These are phyloP conservation scores for Firmiana major DNA, from an alignment of 345 rosid genomes.

Conservation along the genomic window DNA sequence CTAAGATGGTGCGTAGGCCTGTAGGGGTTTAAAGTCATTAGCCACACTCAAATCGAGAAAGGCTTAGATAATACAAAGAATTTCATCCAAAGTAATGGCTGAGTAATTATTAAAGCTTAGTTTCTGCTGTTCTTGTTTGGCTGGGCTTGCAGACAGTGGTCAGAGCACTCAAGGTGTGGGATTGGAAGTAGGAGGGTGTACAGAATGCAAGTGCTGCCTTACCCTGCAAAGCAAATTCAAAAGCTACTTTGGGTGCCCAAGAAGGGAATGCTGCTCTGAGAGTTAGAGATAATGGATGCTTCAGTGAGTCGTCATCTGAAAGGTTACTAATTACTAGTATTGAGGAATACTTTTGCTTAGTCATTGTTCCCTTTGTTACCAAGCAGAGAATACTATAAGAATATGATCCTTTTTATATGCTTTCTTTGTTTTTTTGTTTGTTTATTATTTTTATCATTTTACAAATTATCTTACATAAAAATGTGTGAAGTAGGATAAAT, in stretches of 20 bases:
- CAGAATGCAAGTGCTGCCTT: background rate
- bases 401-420: background rate
- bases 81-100: background rate
- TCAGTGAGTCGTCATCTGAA: background rate
- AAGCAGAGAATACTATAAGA: background rate
- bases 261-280: background rate
- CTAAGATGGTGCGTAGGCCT: background rate
- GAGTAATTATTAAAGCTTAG: background rate
- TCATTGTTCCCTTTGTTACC: background rate
- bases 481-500: too few relatives aligned
- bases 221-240: background rate
- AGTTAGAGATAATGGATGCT: background rate
- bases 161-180: background rate
- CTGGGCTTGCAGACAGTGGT: background rate
- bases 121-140: background rate
- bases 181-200: background rate
- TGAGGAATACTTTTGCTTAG: background rate
- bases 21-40: background rate
- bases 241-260: background rate
- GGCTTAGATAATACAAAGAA: background rate
- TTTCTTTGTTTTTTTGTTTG: too few relatives aligned
- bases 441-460: too few relatives aligned
- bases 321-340: too few relatives aligned
- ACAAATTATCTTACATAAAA: too few relatives aligned
- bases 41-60: background rate